phyloP scores from a whole-genome alignment of 1,139 yeast genomes.

The Blastobotrys illinoisensis region DNA sequence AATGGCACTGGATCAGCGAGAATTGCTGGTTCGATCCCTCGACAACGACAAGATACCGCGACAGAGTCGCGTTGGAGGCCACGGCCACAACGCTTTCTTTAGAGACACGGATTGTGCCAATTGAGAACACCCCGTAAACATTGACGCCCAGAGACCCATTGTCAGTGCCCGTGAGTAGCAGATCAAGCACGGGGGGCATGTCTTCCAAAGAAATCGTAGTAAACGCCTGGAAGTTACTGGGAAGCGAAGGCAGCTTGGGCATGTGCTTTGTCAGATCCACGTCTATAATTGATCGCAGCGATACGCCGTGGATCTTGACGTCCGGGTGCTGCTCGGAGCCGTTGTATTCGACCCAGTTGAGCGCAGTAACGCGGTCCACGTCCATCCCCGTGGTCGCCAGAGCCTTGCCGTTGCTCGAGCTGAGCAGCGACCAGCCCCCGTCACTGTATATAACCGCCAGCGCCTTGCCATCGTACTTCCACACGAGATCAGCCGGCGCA shows the following conservation, averaged over 20 bases:
- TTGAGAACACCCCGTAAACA: slow-evolving; percentile 25
- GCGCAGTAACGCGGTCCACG: background rate
- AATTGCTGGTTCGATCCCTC: background rate
- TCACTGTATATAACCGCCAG: slow-evolving; percentile 46
- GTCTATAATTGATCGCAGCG: slow-evolving; percentile 9
- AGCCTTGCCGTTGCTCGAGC: slow-evolving; percentile 44
- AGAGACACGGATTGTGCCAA: slow-evolving; percentile 17
- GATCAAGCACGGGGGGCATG: slow-evolving; percentile 13
- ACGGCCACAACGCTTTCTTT: background rate
- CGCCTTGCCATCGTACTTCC: slow-evolving; percentile 37
- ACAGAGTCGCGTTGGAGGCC: slow-evolving; percentile 4
- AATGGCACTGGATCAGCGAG: background rate
- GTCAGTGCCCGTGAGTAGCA: slow-evolving; percentile 21
- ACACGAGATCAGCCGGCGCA: slow-evolving; percentile 24
- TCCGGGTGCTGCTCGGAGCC: background rate
- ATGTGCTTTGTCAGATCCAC: slow-evolving; percentile 31
- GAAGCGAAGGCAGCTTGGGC: slow-evolving; percentile 37
- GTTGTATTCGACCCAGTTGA: background rate
- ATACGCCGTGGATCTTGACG: background rate
- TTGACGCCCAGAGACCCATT: slow-evolving; percentile 21
- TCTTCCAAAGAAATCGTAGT: slow-evolving; percentile 15
- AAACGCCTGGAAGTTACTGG: slow-evolving; percentile 17
- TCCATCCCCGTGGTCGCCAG: slow-evolving; percentile 5
- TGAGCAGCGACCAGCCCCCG: slow-evolving; percentile 43
- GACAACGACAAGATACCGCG: slow-evolving; percentile 6